Conservation (phyloP, 2,329 filamentous ascomycete species). For the Zasmidium angulare region DNA sequence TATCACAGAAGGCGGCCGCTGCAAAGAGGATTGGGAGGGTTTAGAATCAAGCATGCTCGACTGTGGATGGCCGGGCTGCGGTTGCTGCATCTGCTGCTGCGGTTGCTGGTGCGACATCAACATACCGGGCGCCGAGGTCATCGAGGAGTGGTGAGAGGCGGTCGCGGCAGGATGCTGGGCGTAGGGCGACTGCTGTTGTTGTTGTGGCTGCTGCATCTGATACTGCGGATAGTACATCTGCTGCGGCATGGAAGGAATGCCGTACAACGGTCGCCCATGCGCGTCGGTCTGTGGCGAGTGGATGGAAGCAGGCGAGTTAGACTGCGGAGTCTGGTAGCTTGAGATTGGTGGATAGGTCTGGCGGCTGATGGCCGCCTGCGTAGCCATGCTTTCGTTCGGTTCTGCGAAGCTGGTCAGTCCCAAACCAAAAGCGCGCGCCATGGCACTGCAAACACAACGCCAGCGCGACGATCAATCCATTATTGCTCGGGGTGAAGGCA, state of each 20-base stretch:
- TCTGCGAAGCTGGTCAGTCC: constrained; percentile 64
- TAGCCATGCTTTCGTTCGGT: constrained; percentile 68
- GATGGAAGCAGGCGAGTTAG: constrained; percentile 90
- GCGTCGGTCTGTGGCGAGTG: constrained; percentile 91
- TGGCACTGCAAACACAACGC: constrained; percentile 14
- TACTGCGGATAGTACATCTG: constrained; percentile 73
- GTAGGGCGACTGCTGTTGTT: constrained; percentile 56
- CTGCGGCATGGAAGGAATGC: constrained; percentile 78
- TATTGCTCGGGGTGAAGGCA: constrained; percentile 18
- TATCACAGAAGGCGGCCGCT: constrained; percentile 26
- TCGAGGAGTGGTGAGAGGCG: constrained; percentile 52
- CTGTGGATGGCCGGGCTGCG: constrained; percentile 27
- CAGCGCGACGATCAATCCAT: constrained; percentile 13
- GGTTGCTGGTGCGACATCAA: constrained; percentile 57
- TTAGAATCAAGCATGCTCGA: constrained; percentile 27
- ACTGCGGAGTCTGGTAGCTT: constrained; percentile 86
- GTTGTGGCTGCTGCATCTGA: constrained; percentile 45
- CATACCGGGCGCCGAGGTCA: constrained; percentile 50
- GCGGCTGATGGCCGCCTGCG: constrained; percentile 63
- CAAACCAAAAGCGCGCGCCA: constrained; percentile 24
- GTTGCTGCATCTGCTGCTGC: constrained; percentile 27
- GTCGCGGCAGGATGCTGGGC: constrained; percentile 50
- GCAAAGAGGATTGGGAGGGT: constrained; percentile 26
- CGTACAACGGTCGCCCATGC: constrained; percentile 79
- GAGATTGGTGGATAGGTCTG: constrained; percentile 74